Conservation (phyloP, 768 basidiomycete species). For the Heimioporus sp. region DNA sequence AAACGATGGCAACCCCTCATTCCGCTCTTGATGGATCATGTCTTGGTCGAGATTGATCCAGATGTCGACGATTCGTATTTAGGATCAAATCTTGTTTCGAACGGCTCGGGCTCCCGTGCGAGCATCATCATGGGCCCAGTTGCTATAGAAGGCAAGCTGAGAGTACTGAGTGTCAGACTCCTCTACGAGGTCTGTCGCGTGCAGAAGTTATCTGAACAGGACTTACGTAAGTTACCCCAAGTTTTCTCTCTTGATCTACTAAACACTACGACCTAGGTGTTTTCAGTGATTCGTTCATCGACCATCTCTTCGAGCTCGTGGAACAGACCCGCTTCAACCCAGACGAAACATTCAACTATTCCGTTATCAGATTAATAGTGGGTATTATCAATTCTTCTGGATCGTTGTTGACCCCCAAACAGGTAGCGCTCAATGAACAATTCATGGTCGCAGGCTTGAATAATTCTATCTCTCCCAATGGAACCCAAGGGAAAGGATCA, state of each 20-base stretch:
- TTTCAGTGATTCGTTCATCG: slow-evolving; percentile 83
- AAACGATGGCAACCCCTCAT: slow-evolving; percentile 83
- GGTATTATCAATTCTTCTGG: slow-evolving; percentile 25
- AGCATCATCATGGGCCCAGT: slow-evolving; percentile 45
- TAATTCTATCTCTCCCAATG: slow-evolving; percentile 20
- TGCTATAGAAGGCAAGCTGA: slow-evolving; percentile 82
- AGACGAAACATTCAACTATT: slow-evolving; percentile 94
- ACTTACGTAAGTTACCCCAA: slow-evolving; percentile 62
- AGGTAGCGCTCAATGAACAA: slow-evolving; percentile 96
- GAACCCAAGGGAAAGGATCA: slow-evolving; percentile 26
- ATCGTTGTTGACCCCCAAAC: slow-evolving; percentile 9
- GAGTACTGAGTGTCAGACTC: slow-evolving; percentile 66
- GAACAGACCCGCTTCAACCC: slow-evolving; percentile 86
- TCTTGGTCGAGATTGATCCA: slow-evolving; percentile 77
- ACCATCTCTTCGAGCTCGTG: slow-evolving; percentile 88
- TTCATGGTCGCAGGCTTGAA: slow-evolving; percentile 89
- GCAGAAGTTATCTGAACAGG: slow-evolving; percentile 74
- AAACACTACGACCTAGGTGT: slow-evolving; percentile 45
- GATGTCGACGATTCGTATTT: slow-evolving; percentile 64
- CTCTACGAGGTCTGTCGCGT: slow-evolving; percentile 94
- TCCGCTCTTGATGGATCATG: slow-evolving; percentile 82
- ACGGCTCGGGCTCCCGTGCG: slow-evolving; percentile 26
- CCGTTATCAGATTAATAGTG: slow-evolving; percentile 92
- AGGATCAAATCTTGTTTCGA: slow-evolving; percentile 34
- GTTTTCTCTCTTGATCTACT: slow-evolving; percentile 3